Base-by-base conservation (phyloP, 202 grass and related monocot species). In the Setaria italica region DNA sequence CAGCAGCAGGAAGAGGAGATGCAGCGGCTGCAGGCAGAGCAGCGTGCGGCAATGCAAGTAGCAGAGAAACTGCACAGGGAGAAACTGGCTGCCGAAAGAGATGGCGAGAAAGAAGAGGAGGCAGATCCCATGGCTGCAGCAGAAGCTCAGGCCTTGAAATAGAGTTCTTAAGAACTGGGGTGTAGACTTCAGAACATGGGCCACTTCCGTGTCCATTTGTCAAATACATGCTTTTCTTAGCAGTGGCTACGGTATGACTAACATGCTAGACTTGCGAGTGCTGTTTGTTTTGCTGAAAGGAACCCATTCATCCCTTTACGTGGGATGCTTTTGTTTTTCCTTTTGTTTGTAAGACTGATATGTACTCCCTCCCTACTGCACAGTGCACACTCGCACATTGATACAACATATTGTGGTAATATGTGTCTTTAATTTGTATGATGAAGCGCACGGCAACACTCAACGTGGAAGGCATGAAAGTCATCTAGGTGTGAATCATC, bases 1-100 rank as follows among this genome's bases (percentile, higher is more conserved):
- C 93, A 99, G 82, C 96, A 99, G 57, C 96, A 99, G 56, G 96
- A 99, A 88, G 96, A 99, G 84, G 96, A 99, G 82, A 95, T 99
- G 96, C 79, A 88, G 53, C 86, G 86, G 9, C 82, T 99, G 72
- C 92, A 98, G 86, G 93, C 91, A 16, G 95, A 98, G 85, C 95
- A 98, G 59, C 83, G 77, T 68, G 96, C 91, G 17, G 93, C 93
- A 21, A 98, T 98, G 96, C 84, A 87, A 81, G 87, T 85, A 62
- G 96, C 93, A 55, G 93, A 98, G 84, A 93, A 90, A 85, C 88
- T 95, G 78, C 93, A 92, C 86, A 76, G 89, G 53, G 86, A 95
- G 42, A 95, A 98, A 88, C 7, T 92, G 67, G 89, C 85, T 33
- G 67, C 87, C 0, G 93, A 98, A 74, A 89, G 80, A 85, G 88